Percentiles rank a stretch among this genome's conserved stretches.
These are phyloP conservation scores for Phaeosphaeriaceae sp. DNA, from an alignment of 2,329 filamentous ascomycete species.

Conservation along the genomic window DNA sequence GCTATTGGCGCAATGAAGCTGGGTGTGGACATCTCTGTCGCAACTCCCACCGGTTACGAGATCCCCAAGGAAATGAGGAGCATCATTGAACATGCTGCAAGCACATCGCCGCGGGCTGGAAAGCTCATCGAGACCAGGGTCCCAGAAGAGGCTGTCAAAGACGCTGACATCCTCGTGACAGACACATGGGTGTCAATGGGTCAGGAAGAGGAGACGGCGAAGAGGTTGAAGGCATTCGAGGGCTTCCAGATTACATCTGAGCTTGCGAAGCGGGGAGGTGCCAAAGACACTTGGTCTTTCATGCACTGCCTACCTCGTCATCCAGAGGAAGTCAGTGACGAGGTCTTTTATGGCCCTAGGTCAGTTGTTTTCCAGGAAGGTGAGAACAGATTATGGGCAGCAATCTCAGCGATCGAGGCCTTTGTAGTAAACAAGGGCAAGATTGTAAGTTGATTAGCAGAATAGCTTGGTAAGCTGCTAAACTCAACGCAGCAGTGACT, in stretches of 20 bases:
- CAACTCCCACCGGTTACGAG: conserved; percentile 82
- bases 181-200: conserved; percentile 99
- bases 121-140: conserved; percentile 75
- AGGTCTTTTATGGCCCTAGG: conserved; percentile 87
- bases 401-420: conserved; percentile 80
- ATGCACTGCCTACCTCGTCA: conserved; percentile 98
- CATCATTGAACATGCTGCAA: conserved; percentile 71
- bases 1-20: conserved; percentile 87
- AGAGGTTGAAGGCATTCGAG: conserved; percentile 78
- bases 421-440: conserved; percentile 96
- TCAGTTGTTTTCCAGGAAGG: conserved; percentile 93
- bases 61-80: conserved; percentile 78
- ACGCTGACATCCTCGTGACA: conserved; percentile 89
- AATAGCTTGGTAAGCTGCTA: neutral
- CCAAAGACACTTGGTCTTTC: conserved; percentile 91
- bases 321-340: conserved; percentile 89
- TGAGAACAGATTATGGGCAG: conserved; percentile 92
- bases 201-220: conserved; percentile 83
- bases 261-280: conserved; percentile 81
- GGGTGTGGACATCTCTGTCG: conserved; percentile 84
- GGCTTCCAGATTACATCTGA: conserved; percentile 93
- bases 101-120: conserved; percentile 63
- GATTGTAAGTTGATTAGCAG: conserved; percentile 54
- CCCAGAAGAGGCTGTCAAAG: conserved; percentile 83
- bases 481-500: conserved; percentile 23